These are phyloP conservation scores for Giardia duodenalis DNA, from an alignment of 208 protist genomes.

Conservation along the genomic window DNA sequence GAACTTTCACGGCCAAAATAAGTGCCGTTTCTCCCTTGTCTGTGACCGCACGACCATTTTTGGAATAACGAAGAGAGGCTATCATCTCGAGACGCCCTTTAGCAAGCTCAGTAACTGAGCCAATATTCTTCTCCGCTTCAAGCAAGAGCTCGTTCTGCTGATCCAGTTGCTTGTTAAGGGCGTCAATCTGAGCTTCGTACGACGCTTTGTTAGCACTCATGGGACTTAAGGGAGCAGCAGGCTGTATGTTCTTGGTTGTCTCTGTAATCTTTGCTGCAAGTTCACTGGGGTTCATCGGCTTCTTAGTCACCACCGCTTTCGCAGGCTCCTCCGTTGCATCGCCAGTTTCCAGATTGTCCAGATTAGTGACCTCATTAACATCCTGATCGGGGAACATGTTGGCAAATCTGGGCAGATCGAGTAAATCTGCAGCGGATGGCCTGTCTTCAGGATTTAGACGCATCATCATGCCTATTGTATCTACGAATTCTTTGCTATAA, in stretches of 20 bases:
- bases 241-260: too few relatives aligned
- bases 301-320: neutral
- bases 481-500: neutral
- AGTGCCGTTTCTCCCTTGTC: neutral
- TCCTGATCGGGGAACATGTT: neutral
- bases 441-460: neutral
- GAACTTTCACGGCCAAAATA: neutral
- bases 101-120: neutral
- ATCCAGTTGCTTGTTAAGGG: neutral
- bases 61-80: neutral
- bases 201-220: neutral
- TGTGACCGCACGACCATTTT: neutral
- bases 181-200: neutral
- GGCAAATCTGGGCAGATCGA: neutral
- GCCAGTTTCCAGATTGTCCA: neutral
- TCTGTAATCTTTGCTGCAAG: neutral
- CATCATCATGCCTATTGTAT: conserved; percentile 6
- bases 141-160: neutral
- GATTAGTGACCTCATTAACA: neutral
- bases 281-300: neutral
- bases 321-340: neutral
- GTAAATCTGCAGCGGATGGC: neutral
- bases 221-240: too few relatives aligned
- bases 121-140: neutral
- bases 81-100: neutral